Evolutionary conservation across 257 asterid species (phyloP).

Genomic region (Solanum rostratum): DNA sequence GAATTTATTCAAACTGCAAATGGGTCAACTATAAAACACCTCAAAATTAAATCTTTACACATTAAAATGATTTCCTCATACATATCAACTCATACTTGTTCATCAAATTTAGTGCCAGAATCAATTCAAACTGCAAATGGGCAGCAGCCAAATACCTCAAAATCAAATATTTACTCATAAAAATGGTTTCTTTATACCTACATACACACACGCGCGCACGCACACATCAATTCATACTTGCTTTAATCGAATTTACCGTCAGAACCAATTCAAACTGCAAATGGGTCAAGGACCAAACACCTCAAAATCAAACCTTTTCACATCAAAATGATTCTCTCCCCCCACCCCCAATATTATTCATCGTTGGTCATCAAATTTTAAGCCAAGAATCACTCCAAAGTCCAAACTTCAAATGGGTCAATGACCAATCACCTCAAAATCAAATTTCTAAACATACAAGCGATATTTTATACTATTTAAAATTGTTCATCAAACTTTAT

Average conservation of each 20-base stretch:
- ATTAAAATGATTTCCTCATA: too few relatives aligned
- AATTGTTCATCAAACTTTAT: neutral
- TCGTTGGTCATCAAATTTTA: neutral
- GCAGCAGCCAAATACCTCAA: neutral
- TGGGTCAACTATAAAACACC: too few relatives aligned
- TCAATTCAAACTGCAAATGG: neutral
- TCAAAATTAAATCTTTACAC: too few relatives aligned
- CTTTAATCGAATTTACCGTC: too few relatives aligned
- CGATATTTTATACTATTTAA: neutral
- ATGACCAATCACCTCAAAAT: neutral
- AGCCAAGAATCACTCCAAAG: neutral
- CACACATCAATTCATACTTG: neutral
- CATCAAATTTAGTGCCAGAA: neutral
- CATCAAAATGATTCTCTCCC: neutral
- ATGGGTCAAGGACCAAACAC: neutral
- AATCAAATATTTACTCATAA: neutral
- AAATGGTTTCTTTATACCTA: too few relatives aligned
- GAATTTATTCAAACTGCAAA: too few relatives aligned
- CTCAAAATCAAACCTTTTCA: neutral
- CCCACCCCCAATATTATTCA: neutral
- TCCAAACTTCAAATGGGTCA: neutral
- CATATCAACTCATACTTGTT: too few relatives aligned
- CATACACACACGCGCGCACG: too few relatives aligned
- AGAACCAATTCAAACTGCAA: neutral
- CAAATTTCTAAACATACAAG: neutral